Base-by-base conservation (phyloP, 495 filamentous ascomycete genomes). In the Monascus purpureus region DNA sequence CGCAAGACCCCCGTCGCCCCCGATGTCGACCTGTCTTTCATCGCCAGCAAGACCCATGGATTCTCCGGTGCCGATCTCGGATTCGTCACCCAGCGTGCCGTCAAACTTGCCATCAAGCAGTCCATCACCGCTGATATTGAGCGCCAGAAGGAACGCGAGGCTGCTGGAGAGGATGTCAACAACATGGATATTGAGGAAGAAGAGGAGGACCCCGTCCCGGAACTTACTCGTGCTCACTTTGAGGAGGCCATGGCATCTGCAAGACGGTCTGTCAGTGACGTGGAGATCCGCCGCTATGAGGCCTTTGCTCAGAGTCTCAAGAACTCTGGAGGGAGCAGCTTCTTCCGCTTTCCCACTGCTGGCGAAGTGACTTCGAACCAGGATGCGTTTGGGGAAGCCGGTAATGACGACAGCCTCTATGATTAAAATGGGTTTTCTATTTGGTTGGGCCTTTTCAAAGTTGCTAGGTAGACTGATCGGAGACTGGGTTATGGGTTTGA, bases 61-160 rank as follows among this genome's bases (percentile, higher is more conserved):
- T 97, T 95, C 74, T 96, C 90, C 37, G 90, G 90, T 83, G 90
- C 90, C 53, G 90, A 97, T 81, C 75, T 97, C 55, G 92, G 88
- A 44, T 97, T 95, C 68, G 82, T 97, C 52, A 93, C 90, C 14
- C 90, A 97, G 65, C 85, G 90, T 51, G 90, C 90, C 38, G 88
- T 94, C 69, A 97, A 97, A 73, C 76, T 97, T 44, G 90, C 90
- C 40, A 97, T 97, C 66, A 97, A 95, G 72, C 77, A 97, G 60
- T 72, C 86, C n/a, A 97, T 97, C 55, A 60, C 73, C 8, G 50
- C 68, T 31, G 87, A 95, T 33, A 94, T 97, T 40, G 81, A 93
- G 65, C 77, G 80, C 39, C 63, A 65, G 41, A 93, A 92, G 69
- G 74, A 75, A 41, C 86, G 81, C 37, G 90, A 93, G 57, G 85